Percentiles rank a stretch among this genome's conserved stretches.
phyloP scores from a whole-genome alignment of 495 filamentous ascomycete genomes.

The Symbiotaphrina buchneri region DNA sequence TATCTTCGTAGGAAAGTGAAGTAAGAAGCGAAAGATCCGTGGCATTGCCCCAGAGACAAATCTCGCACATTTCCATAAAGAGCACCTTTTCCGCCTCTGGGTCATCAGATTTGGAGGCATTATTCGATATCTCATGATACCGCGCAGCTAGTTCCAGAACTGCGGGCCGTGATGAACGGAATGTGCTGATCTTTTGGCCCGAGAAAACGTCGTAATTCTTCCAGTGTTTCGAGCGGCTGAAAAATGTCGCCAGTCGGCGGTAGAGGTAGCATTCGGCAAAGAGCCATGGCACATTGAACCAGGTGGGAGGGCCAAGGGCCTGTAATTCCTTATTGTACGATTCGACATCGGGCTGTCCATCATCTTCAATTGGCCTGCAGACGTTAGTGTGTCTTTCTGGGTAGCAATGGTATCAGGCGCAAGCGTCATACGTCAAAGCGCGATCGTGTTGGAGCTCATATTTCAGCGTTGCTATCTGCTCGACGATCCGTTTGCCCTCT shows the following conservation, averaged over 20 bases:
- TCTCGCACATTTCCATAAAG: conserved; percentile 88
- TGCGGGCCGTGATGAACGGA: conserved; percentile 77
- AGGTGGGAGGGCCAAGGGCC: conserved; percentile 45
- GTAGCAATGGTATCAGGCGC: not conserved
- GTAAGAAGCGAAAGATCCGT: conserved; percentile 86
- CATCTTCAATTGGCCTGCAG: conserved; percentile 54
- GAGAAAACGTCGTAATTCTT: conserved; percentile 82
- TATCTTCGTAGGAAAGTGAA: conserved; percentile 78
- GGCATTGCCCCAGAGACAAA: conserved; percentile 95
- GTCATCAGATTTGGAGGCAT: conserved; percentile 18
- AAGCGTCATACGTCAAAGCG: conserved; percentile 42
- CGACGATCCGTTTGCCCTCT: conserved; percentile 74
- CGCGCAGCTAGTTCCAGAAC: conserved; percentile 68
- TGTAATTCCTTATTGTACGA: conserved; percentile 74
- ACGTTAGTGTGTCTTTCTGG: no score
- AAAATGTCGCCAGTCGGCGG: conserved; percentile 50
- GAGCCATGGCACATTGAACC: conserved; percentile 74
- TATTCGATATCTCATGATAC: conserved; percentile 33
- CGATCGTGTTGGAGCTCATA: conserved; percentile 90
- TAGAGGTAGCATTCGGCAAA: conserved; percentile 91
- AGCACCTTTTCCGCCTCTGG: conserved; percentile 52
- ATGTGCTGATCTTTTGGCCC: conserved; percentile 79
- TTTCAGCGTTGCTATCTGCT: conserved; percentile 62
- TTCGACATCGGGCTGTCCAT: conserved; percentile 56
- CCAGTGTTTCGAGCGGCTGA: conserved; percentile 65